Evolutionary conservation across 2,329 filamentous ascomycete species (phyloP), one percentile per base, ranked within the genome.

Genomic region (Endothia cerciana): DNA sequence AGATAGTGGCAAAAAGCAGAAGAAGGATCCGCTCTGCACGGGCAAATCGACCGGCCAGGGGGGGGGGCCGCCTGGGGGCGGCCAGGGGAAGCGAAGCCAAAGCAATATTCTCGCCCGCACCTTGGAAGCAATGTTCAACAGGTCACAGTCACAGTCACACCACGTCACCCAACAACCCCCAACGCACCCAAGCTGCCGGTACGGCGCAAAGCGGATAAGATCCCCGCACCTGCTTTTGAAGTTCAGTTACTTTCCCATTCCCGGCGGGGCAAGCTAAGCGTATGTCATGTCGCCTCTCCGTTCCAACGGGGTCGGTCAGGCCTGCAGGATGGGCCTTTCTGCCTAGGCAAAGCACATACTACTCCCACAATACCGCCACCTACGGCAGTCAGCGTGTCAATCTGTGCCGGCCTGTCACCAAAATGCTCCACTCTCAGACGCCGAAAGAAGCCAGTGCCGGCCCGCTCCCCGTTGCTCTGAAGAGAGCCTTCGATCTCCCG

Each of bases 1-100:
- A 59, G 38, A 59, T 30, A 43, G 57, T 59, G 36, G 57, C 57
- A 33, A 58, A 25, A 28, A 19, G 55, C 4, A 4, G n/a, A 25
- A 40, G n/a, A 2, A 5, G n/a, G 30, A 33, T 53, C 49, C 49
- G 33, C 51, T 55, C 51, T 25, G 45, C 45, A 49, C 22, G 45
- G 45, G 45, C 45, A 49, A 11, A 49, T 25, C 22, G 45, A 22
- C 17, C 13, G n/a, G n/a, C 45, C 22, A 2, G 11, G 3, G 43
- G 19, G 8, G 45, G 19, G 22, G 45, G 10, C 6, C 33, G 6
- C 10, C 33, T 36, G n/a, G 45, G 10, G 11, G 19, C 43, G n/a
- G 43, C 3, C 45, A 11, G 45, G 45, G 5, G 17, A 19, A 13
- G 38, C 4, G 10, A 11, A n/a, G n/a, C 6, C 19, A 45, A 19